phyloP scores from a whole-genome alignment of 2,329 filamentous ascomycete species.

The Venturia effusa region DNA sequence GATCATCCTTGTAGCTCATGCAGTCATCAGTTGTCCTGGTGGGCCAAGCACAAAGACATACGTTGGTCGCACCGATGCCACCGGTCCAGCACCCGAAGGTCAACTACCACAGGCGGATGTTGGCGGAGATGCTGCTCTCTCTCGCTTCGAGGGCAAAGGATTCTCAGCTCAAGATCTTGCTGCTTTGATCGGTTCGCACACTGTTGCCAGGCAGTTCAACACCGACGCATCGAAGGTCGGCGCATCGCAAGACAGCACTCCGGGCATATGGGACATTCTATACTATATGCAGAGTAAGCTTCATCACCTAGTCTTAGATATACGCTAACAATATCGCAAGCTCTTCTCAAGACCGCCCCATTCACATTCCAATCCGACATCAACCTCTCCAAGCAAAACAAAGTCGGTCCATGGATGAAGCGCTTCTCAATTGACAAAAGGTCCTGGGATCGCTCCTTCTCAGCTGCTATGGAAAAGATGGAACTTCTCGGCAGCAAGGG shows the following conservation, averaged over 20 bases:
- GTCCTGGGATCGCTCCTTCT: conserved; percentile 25
- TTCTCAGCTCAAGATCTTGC: conserved; percentile 40
- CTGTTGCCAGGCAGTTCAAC: conserved; percentile 36
- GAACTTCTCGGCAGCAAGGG: conserved; percentile 16
- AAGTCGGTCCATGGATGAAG: conserved; percentile 24
- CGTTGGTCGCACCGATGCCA: conserved; percentile 16
- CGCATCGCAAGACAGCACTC: conserved; percentile 13
- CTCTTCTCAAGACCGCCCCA: conserved; percentile 16
- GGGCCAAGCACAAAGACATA: conserved; percentile 41
- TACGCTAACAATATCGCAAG: not conserved
- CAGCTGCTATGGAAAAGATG: conserved; percentile 19
- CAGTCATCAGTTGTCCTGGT: conserved; percentile 39
- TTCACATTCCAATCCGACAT: conserved; percentile 23
- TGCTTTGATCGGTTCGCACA: conserved; percentile 46
- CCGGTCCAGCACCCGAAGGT: conserved; percentile 7
- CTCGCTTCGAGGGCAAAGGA: conserved; percentile 40
- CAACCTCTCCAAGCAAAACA: conserved; percentile 19
- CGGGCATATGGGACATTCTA: conserved; percentile 16
- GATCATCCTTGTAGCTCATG: conserved; percentile 25
- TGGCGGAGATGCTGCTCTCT: conserved; percentile 32
- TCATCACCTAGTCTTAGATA: not conserved
- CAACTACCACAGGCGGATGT: conserved; percentile 26
- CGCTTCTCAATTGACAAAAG: conserved; percentile 24
- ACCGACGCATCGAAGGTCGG: conserved; percentile 26
- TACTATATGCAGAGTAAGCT: conserved; percentile 18